Conservation (phyloP, 2,329 filamentous ascomycete species). For the Botryotinia globosa region DNA sequence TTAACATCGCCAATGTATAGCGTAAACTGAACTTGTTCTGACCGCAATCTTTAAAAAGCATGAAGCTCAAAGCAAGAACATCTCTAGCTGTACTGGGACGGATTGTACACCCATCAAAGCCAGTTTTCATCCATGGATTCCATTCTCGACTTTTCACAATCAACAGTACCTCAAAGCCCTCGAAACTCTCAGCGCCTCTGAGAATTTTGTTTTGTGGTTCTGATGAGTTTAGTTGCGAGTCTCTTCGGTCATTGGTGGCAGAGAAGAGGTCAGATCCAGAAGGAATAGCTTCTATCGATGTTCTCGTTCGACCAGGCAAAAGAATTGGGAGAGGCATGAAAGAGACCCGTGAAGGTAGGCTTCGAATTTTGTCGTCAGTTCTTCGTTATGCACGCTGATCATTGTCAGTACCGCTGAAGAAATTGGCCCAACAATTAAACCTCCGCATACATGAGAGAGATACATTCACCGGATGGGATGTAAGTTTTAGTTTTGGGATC, state of each 20-base stretch:
- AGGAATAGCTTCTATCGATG: conserved; percentile 74
- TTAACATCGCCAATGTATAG: not conserved
- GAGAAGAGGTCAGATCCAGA: conserved; percentile 53
- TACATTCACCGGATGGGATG: conserved; percentile 79
- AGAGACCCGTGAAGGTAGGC: conserved; percentile 38
- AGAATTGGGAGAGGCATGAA: conserved; percentile 73
- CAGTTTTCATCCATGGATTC: conserved; percentile 2
- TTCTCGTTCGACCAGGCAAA: conserved; percentile 79
- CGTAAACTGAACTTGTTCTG: not conserved
- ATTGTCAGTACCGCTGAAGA: conserved; percentile 68
- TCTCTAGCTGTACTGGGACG: conserved; percentile 8
- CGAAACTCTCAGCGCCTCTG: conserved; percentile 55
- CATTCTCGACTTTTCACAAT: conserved; percentile 21
- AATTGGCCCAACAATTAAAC: conserved; percentile 58
- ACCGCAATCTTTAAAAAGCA: not conserved
- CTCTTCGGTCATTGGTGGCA: conserved; percentile 64
- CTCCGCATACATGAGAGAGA: conserved; percentile 72
- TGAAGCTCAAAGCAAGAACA: conserved; percentile 9
- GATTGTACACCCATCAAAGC: not conserved
- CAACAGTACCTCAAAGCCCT: conserved; percentile 24
- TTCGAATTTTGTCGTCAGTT: not conserved
- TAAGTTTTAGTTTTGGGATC: conserved; percentile 42
- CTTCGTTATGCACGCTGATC: conserved; percentile 4
- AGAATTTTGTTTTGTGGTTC: conserved; percentile 92
- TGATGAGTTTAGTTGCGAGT: conserved; percentile 81